A percentile compares a stretch with the other conserved stretches of the same genome.
Conservation (phyloP, 306 rosid species). For the Trifolium subterraneum region DNA sequence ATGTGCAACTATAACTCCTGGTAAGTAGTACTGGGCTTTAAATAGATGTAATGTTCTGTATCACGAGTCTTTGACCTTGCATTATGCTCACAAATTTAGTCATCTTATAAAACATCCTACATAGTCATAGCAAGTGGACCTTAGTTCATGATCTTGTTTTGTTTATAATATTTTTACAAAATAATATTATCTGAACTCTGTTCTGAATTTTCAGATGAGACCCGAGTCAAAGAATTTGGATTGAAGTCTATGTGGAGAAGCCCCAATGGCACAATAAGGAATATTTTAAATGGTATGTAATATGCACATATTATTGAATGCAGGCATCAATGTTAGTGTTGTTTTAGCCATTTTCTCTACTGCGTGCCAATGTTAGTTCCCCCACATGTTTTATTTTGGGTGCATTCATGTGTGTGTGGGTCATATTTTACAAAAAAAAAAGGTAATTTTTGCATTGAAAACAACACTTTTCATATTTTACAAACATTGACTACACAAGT, state of each 20-base stretch:
- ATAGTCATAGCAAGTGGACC: slow-evolving; percentile 23
- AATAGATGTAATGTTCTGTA: slow-evolving; percentile 17
- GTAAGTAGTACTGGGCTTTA: slow-evolving; percentile 53
- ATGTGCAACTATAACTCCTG: slow-evolving; percentile 98
- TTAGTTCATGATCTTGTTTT: slow-evolving; percentile 18
- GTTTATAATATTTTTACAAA: slow-evolving; percentile 5
- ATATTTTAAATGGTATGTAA: slow-evolving; percentile 83
- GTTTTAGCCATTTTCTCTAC: slow-evolving; percentile 24
- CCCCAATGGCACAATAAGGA: slow-evolving; percentile 96
- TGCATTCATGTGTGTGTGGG: slow-evolving; percentile 3
- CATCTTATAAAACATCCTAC: slow-evolving; percentile 23
- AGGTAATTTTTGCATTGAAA: no score
- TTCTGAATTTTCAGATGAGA: slow-evolving; percentile 72
- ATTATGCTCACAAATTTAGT: background rate
- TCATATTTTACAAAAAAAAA: no score
- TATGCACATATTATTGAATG: slow-evolving; percentile 10
- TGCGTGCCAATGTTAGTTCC: background rate
- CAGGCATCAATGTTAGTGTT: slow-evolving; percentile 25
- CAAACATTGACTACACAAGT: no score
- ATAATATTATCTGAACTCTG: slow-evolving; percentile 11
- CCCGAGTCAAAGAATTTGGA: slow-evolving; percentile 93
- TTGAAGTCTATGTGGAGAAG: slow-evolving; percentile 99
- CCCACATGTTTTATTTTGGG: background rate
- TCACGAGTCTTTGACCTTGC: slow-evolving; percentile 7
- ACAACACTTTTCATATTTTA: no score